phyloP scores from a whole-genome alignment of 1,139 yeast genomes.

The Taphrina deformans region DNA sequence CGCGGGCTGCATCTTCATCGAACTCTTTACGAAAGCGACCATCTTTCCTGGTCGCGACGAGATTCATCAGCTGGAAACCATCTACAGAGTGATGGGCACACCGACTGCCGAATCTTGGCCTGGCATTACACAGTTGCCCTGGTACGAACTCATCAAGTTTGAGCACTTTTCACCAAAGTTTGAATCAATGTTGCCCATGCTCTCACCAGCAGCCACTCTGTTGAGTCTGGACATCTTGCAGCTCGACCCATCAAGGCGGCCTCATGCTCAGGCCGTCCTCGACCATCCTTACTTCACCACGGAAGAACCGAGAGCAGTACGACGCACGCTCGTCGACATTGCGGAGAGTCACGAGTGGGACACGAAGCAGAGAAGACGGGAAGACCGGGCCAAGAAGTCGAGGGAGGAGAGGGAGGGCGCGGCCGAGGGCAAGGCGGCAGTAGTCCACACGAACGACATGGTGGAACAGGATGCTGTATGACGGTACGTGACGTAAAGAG shows the following conservation, averaged over 20 bases:
- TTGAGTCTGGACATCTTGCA: slow-evolving; percentile 63
- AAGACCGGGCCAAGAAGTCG: slow-evolving; percentile 17
- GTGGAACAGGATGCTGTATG: background rate
- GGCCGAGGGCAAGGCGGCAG: background rate
- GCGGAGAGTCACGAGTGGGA: slow-evolving; percentile 78
- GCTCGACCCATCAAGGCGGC: slow-evolving; percentile 67
- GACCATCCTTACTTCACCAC: slow-evolving; percentile 62
- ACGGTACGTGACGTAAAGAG: no score
- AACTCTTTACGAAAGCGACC: slow-evolving; percentile 72
- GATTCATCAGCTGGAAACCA: slow-evolving; percentile 72
- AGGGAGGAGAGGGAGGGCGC: slow-evolving; percentile 18
- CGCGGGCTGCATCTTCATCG: slow-evolving; percentile 85
- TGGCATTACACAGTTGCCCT: slow-evolving; percentile 69
- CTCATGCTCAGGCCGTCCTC: slow-evolving; percentile 63
- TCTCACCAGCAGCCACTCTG: slow-evolving; percentile 61
- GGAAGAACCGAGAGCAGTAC: slow-evolving; percentile 65
- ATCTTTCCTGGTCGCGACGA: slow-evolving; percentile 88
- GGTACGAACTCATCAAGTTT: slow-evolving; percentile 86
- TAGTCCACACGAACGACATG: background rate
- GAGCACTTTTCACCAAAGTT: slow-evolving; percentile 54
- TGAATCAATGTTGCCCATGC: slow-evolving; percentile 49
- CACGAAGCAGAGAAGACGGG: slow-evolving; percentile 26
- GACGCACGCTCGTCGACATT: slow-evolving; percentile 52
- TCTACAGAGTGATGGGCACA: slow-evolving; percentile 83
- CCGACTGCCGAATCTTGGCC: slow-evolving; percentile 81